Evolutionary conservation across 257 asterid species (phyloP).

Genomic region (Osmanthus fragrans): DNA sequence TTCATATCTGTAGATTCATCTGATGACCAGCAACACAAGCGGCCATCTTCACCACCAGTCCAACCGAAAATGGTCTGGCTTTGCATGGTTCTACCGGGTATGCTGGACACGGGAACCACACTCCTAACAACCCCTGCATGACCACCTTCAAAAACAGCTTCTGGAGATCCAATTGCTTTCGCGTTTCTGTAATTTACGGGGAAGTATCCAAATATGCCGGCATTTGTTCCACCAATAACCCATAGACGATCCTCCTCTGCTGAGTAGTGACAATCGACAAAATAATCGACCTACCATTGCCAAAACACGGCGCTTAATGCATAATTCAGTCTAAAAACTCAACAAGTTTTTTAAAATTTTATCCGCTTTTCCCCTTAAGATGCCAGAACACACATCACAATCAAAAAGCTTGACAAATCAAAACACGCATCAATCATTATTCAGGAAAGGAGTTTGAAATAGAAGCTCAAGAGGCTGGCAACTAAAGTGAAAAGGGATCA

Average conservation of each 20-base stretch:
- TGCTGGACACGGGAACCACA: constrained; percentile 56
- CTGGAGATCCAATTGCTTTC: constrained; percentile 55
- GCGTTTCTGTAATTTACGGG: constrained; percentile 48
- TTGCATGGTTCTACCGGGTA: constrained; percentile 19
- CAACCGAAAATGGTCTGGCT: constrained; percentile 70
- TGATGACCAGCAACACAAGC: constrained; percentile 85
- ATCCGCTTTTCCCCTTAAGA: neutral
- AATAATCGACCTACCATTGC: constrained; percentile 71
- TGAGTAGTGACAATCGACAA: constrained; percentile 87
- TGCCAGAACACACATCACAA: neutral
- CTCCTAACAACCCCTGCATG: constrained; percentile 77
- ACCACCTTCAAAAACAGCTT: constrained; percentile 82
- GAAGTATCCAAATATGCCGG: constrained; percentile 79
- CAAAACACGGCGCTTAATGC: neutral
- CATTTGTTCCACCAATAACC: constrained; percentile 81
- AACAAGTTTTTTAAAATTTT: too few species aligned
- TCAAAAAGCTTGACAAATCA: neutral
- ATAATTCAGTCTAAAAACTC: neutral
- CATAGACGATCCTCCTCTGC: constrained; percentile 66
- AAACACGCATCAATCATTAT: neutral
- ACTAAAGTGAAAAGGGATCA: neutral
- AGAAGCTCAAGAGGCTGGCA: neutral
- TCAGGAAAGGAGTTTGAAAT: neutral
- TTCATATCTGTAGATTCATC: constrained; percentile 40
- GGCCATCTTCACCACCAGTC: constrained; percentile 97